These are phyloP conservation scores for Claviceps sp. DNA, from an alignment of 2,329 filamentous ascomycete genomes.

Conservation along the genomic window DNA sequence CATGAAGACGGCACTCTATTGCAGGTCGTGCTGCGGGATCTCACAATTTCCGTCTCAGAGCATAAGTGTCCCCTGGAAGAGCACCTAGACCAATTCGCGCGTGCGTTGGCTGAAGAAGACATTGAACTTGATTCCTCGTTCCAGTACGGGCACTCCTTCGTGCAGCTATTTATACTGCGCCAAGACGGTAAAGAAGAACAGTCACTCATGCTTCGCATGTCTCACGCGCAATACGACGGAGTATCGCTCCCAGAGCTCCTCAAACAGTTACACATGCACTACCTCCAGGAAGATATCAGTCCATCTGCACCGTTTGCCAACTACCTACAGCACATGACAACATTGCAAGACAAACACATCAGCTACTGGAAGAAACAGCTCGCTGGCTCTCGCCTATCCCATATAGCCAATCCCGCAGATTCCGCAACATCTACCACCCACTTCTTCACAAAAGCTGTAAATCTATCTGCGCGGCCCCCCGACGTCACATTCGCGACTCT, in stretches of 20 bases:
- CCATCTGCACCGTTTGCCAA: conserved; percentile 29
- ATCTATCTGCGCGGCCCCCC: conserved; percentile 11
- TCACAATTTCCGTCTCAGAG: conserved; percentile 21
- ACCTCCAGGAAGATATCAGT: conserved; percentile 15
- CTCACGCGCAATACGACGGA: neutral
- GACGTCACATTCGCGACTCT: conserved; percentile 15
- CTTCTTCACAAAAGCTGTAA: conserved; percentile 15
- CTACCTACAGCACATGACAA: conserved; percentile 32
- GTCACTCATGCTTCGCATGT: conserved; percentile 17
- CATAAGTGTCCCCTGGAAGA: conserved; percentile 30
- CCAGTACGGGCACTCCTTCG: conserved; percentile 39
- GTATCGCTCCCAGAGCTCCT: conserved; percentile 30
- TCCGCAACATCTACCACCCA: conserved; percentile 8
- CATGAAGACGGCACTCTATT: conserved; percentile 33
- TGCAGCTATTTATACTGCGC: conserved; percentile 49
- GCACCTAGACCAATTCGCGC: conserved; percentile 18
- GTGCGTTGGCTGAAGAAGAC: neutral
- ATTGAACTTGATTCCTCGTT: conserved; percentile 18
- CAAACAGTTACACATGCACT: conserved; percentile 42
- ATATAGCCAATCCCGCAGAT: conserved; percentile 8
- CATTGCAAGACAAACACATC: conserved; percentile 26
- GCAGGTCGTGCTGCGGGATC: conserved; percentile 43
- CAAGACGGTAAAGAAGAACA: neutral
- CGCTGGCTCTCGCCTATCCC: conserved; percentile 36
- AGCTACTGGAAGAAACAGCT: conserved; percentile 50